Evolutionary conservation across 139 green algal genomes (phyloP), one percentile per base, ranked within the genome.

Genomic region (Chlamydomonas applanata): DNA sequence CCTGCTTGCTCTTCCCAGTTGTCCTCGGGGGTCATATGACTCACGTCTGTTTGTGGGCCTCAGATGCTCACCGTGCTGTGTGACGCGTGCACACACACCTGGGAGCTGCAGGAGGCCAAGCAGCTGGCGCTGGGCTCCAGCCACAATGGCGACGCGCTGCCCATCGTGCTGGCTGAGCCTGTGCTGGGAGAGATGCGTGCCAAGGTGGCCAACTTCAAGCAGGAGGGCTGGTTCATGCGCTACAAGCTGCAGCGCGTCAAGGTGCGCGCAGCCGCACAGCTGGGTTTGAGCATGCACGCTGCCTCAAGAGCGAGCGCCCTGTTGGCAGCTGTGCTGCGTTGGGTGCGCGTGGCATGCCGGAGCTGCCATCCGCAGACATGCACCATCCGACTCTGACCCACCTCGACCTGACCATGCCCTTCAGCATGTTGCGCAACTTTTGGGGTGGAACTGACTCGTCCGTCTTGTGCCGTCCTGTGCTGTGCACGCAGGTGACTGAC

Each of bases 201-300:
- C 46, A 85, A 91, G 70, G 86, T 83, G 4, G 62, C 60, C 11
- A 80, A 76, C 3, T 89, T 89, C 40, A 57, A 70, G 32, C 64
- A 78, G 45, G 73, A 84, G 30, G 87, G 89, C 4, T 91, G 83
- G 82, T 91, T 87, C 79, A 89, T 86, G 78, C 66, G 53, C 22
- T 80, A 80, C 74, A 80, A 74, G 74, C 66, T 80, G 66, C 64
- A 64, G 14, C 63, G 64, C 25, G 24, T 69, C 53, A 71, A 80
- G 74, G 67, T 73, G 33, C 4, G 59, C 35, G 30, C 4, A 36
- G 59, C 25, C 14, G 16, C 25, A n/a, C 40, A 25, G 20, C 16
- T 24, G 56, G n/a, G 11, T 49, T 7, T 11, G 7, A 49, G 7
- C 40, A 49, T 49, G 40, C 7, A 49, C 40, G 40, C 40, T 49